Evolutionary conservation across 2,329 filamentous ascomycete species (phyloP).

Genomic region (Cryphonectria japonica): DNA sequence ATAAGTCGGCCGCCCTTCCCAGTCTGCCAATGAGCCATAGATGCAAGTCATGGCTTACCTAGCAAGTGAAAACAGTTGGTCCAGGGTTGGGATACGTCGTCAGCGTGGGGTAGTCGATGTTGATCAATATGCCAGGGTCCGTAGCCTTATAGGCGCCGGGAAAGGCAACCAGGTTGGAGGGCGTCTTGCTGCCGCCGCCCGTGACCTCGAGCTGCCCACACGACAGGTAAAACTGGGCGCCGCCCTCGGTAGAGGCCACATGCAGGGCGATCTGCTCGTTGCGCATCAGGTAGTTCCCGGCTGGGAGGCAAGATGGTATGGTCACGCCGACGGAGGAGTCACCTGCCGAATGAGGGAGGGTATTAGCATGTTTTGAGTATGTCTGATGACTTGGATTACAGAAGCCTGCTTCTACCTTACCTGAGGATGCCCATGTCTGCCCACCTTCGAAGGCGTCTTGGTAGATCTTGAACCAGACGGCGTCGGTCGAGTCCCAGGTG

Average conservation of each 20-base stretch:
- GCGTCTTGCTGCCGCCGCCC: constrained; percentile 31
- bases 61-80: constrained; percentile 16
- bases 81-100: constrained; percentile 33
- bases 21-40: not conserved
- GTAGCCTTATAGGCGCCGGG: constrained; percentile 33
- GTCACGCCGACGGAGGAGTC: constrained; percentile 29
- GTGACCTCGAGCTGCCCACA: constrained; percentile 33
- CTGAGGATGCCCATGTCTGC: constrained; percentile 27
- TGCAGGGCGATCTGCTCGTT: constrained; percentile 37
- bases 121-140: constrained; percentile 34
- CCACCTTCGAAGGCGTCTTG: constrained; percentile 33
- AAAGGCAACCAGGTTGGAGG: constrained; percentile 30
- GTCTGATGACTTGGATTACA: too few species aligned
- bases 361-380: not conserved
- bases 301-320: constrained; percentile 33
- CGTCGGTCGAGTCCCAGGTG: constrained; percentile 40
- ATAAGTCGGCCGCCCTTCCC: not conserved
- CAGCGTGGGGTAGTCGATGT: constrained; percentile 35
- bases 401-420: constrained; percentile 4
- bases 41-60: not conserved
- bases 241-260: constrained; percentile 31
- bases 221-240: constrained; percentile 34
- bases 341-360: constrained; percentile 3
- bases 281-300: constrained; percentile 36
- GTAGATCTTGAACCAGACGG: constrained; percentile 46